Conservation (phyloP, 192 early-diverging fungal species). For the Linnemannia schmuckeri region DNA sequence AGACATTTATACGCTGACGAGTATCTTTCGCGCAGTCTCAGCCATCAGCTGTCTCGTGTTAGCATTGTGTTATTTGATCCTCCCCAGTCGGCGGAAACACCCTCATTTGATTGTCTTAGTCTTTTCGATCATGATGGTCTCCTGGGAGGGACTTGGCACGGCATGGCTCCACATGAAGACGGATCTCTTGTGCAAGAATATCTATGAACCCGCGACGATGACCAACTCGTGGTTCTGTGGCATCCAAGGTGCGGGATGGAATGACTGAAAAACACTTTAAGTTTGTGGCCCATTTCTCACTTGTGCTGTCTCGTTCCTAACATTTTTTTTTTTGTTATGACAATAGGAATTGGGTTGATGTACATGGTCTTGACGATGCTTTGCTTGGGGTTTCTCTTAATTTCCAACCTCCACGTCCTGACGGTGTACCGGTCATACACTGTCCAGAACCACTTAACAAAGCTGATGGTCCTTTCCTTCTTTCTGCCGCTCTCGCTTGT, state of each 20-base stretch:
- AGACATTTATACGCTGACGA: constrained; percentile 22
- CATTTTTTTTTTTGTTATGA: neutral
- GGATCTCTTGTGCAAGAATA: constrained; percentile 31
- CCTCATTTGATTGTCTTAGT: constrained; percentile 35
- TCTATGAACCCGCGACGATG: constrained; percentile 31
- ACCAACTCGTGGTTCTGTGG: constrained; percentile 48
- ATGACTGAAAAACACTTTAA: neutral
- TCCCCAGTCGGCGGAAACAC: constrained; percentile 32
- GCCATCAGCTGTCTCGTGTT: constrained; percentile 16
- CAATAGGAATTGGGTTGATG: constrained; percentile 23
- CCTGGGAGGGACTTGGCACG: constrained; percentile 23
- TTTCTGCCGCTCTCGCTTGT: constrained; percentile 26
- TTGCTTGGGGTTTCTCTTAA: constrained; percentile 29
- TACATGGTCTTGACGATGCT: constrained; percentile 28
- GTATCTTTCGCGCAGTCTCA: constrained; percentile 25
- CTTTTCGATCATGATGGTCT: constrained; percentile 16
- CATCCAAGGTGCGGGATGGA: constrained; percentile 29
- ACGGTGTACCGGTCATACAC: constrained; percentile 14
- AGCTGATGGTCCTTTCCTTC: constrained; percentile 24
- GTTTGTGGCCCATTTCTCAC: neutral
- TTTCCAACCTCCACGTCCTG: constrained; percentile 38
- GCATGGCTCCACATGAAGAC: constrained; percentile 26
- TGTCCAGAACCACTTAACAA: constrained; percentile 24
- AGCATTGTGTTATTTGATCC: neutral
- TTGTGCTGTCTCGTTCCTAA: neutral